Evolutionary conservation across 495 filamentous ascomycete genomes (phyloP), one percentile per base, ranked within the genome.

Genomic region (Penicillium maclennaniae): DNA sequence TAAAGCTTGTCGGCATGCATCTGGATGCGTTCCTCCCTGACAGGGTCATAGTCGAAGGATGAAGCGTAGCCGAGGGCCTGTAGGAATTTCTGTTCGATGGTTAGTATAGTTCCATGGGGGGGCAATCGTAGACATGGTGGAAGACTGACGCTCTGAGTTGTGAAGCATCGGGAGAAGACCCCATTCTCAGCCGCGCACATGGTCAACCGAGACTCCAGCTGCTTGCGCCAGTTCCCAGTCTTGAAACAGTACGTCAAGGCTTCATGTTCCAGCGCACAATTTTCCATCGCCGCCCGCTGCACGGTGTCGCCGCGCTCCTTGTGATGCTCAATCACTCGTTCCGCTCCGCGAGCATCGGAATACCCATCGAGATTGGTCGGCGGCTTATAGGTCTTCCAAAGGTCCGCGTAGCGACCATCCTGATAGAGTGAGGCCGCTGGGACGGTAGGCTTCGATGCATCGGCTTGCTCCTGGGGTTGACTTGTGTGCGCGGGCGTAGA

Each of bases 1-100:
- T 91, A 97, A 28, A 97, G 76, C 48, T 79, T 83, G 70, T 97
- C 91, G 45, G 90, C 92, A 69, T 95, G 90, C 87, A 98, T 88
- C 72, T 98, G 93, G 54, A 98, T 95, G 49, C 82, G 75, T 73
- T 97, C 93, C 58, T 95, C 88, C 45, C 85, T 79, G 41, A 86
- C 86, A 14, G 65, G 58, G 34, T 82, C 74, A n/a, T 83, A 79
- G 14, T 85, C 74, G 54, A 80, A 76, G 36, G 77, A 78, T 0
- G 81, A 79, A 56, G 95, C 77, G 67, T 96, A 98, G n/a, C 93
- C 93, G 26, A 98, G 71, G 9, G 91, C 89, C 67, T 91, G 89
- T 36, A 98, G 71, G 56, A 97, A 89, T 71, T 90, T 86, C 82
- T 91, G 53, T n/a, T 16, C 9, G 31, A n/a, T 10, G 14, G 21